These are phyloP conservation scores for Trebouxia sp. DNA, from an alignment of 139 green algal genomes.

Conservation along the genomic window DNA sequence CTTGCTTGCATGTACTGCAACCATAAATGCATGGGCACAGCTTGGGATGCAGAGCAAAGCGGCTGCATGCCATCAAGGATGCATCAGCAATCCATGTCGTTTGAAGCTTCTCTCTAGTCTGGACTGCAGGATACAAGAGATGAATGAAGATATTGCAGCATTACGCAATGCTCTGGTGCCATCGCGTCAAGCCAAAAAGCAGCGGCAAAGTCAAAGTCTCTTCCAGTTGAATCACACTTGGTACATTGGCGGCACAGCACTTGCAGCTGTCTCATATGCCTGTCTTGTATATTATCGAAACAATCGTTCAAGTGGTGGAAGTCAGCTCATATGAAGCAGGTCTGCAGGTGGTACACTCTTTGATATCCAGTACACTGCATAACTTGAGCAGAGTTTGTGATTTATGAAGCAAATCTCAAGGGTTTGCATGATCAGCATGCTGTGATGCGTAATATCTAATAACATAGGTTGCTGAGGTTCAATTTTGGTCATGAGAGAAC, in stretches of 20 bases:
- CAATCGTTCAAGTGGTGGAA: background rate
- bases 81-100: too few species aligned
- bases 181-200: background rate
- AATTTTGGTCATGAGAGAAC: too few species aligned
- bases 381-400: background rate
- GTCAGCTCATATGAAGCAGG: background rate
- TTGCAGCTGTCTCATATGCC: background rate
- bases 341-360: too few species aligned
- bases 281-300: background rate
- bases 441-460: too few species aligned
- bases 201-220: background rate
- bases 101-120: too few species aligned
- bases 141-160: background rate
- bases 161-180: background rate
- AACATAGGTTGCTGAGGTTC: too few species aligned
- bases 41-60: too few species aligned
- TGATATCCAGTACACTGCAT: background rate
- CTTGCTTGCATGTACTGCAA: too few species aligned
- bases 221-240: background rate
- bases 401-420: background rate
- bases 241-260: background rate
- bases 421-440: too few species aligned
- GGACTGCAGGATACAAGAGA: constrained; percentile 12
- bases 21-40: too few species aligned
- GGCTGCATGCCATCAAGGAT: too few species aligned